Evolutionary conservation across 768 basidiomycete species (phyloP).

Genomic region (Termitomyces sp.): DNA sequence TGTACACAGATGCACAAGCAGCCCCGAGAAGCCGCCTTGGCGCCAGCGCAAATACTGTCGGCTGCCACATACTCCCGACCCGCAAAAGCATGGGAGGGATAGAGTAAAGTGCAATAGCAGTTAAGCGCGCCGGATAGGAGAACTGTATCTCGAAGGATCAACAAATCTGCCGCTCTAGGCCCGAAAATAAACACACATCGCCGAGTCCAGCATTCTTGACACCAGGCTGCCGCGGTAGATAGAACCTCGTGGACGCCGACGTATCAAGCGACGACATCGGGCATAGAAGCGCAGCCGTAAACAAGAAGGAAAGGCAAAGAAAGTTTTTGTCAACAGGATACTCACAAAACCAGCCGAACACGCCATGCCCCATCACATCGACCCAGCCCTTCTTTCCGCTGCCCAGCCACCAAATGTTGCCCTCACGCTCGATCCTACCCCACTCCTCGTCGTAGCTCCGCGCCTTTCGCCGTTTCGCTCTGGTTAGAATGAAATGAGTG

Average conservation of each 20-base stretch:
- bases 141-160: not conserved
- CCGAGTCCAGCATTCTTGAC: not conserved
- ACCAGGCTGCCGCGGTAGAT: not conserved
- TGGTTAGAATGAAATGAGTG: conserved; percentile 16
- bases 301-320: conserved; percentile 2
- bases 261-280: not conserved
- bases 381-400: conserved; percentile 61
- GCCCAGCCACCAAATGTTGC: conserved; percentile 85
- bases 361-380: conserved; percentile 70
- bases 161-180: not conserved
- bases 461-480: conserved; percentile 41
- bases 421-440: conserved; percentile 71
- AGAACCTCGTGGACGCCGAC: not conserved
- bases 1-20: not conserved
- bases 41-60: not conserved
- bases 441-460: conserved; percentile 73
- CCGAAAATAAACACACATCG: not conserved
- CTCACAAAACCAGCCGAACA: conserved; percentile 78
- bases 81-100: not conserved
- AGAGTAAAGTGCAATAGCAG: not conserved
- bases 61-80: not conserved
- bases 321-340: conserved; percentile 18
- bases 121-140: not conserved
- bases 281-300: not conserved
- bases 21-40: not conserved